Evolutionary conservation across 495 filamentous ascomycete species (phyloP).

Genomic region (Lichenothelia convexa): DNA sequence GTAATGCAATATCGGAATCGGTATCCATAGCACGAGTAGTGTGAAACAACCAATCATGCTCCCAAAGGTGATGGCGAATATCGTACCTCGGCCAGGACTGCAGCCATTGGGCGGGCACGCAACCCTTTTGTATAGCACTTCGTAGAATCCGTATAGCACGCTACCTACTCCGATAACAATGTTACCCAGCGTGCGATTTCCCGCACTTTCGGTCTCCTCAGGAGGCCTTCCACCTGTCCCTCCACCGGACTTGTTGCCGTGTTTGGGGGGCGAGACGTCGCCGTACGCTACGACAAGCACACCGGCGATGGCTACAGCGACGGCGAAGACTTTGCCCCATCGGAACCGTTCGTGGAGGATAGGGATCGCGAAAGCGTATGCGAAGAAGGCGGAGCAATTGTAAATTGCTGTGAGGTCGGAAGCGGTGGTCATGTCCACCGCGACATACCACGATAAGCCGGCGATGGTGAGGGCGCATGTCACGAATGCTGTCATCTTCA

Average conservation of each 20-base stretch:
- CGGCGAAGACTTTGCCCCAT: conserved; percentile 63
- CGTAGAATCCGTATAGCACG: conserved; percentile 89
- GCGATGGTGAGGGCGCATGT: conserved; percentile 79
- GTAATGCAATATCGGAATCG: conserved; percentile 65
- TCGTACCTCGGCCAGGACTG: conserved; percentile 60
- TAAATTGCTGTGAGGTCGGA: conserved; percentile 94
- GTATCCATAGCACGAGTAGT: conserved; percentile 75
- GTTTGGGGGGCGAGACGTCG: conserved; percentile 32
- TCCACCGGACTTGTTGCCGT: conserved; percentile 33
- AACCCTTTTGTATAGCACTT: conserved; percentile 82
- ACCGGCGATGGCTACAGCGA: conserved; percentile 67
- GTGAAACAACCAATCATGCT: conserved; percentile 75
- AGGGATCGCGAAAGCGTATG: conserved; percentile 86
- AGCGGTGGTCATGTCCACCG: conserved; percentile 79
- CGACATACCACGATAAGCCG: conserved; percentile 88
- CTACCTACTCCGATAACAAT: conserved; percentile 84
- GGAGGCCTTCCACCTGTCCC: conserved; percentile 23
- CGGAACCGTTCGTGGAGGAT: conserved; percentile 68
- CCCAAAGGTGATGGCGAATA: conserved; percentile 85
- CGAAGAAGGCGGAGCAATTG: conserved; percentile 97
- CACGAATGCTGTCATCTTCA: conserved; percentile 59
- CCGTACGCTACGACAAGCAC: conserved; percentile 90
- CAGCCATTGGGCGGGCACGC: conserved; percentile 86
- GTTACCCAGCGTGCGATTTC: conserved; percentile 58
- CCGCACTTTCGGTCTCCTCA: conserved; percentile 29